A percentile compares a stretch with the other conserved stretches of the same genome.
Evolutionary conservation across 306 rosid species (phyloP).

Genomic region (Cucurbita ficifolia): DNA sequence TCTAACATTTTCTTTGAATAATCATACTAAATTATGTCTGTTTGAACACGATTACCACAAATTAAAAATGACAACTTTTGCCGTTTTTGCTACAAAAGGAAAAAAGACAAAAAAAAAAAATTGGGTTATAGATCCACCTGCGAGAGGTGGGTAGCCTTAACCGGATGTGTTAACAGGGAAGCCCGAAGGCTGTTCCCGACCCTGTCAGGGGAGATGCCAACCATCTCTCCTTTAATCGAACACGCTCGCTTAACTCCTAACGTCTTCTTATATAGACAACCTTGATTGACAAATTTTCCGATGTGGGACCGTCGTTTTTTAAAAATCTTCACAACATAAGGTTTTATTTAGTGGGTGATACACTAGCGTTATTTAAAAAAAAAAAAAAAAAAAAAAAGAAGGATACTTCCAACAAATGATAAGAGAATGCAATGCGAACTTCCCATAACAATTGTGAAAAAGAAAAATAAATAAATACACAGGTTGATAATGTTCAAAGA

Average conservation of each 20-base stretch:
- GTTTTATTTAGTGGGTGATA: not conserved
- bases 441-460: not conserved
- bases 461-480: not conserved
- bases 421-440: not conserved
- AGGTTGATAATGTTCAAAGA: not conserved
- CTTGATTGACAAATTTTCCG: not conserved
- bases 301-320: constrained; percentile 8
- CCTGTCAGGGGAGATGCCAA: constrained; percentile 46
- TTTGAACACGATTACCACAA: no score
- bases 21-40: no score
- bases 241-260: not conserved
- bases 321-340: not conserved
- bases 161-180: constrained; percentile 10
- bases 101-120: constrained; percentile 15
- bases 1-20: no score
- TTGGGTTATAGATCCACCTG: constrained; percentile 20
- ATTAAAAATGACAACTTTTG: no score
- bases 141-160: constrained; percentile 14
- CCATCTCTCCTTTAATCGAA: constrained; percentile 35
- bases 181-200: constrained; percentile 14
- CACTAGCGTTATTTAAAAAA: not conserved
- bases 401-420: not conserved
- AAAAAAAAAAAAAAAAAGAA: no score
- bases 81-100: no score
- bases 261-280: accelerated